Evolutionary conservation across 2,329 filamentous ascomycete species (phyloP), one percentile per base, ranked within the genome.

Genomic region (Aspergillus costaricaensis): DNA sequence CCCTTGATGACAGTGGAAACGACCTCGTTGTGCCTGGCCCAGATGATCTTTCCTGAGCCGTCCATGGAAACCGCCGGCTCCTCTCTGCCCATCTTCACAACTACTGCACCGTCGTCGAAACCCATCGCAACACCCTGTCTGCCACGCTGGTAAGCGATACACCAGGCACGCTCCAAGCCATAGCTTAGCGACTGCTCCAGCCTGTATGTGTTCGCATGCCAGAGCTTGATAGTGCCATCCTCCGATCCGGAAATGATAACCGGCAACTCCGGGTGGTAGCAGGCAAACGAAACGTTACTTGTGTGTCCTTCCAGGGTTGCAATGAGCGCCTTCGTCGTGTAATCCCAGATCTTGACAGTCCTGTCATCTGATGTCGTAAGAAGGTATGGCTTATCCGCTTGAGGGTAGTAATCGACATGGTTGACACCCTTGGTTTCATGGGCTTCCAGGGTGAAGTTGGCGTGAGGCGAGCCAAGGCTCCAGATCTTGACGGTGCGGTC

Each of bases 1-100:
- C 91, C 91, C 80, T 96, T 98, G 80, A 99, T 96, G 58, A 97
- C 92, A 9, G 94, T 89, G 1, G 93, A 96, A 17, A 97, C 86
- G 36, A 98, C 93, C 74, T 99, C 95, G 72, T 92, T 97, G 76
- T 98, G 94, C 69, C 90, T 88, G 30, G 95, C 93, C 91, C 92
- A 98, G 65, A 99, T 92, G 63, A 99, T 84, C 82, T 99, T 99
- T 75, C 95, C 95, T 43, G 92, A 96, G 30, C 87, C 83, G 72
- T 99, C 95, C 95, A 99, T 99, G 12, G 92, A 97, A 17, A 98
- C 94, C 30, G 95, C 95, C 2, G 95, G 95, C 79, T 98, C 94
- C 77, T 99, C 95, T 64, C 95, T 87, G 68, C 95, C 95, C 83
- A 99, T 93, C 79, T 97, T 98, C 60, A 99, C 91, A 48, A 99